phyloP scores from a whole-genome alignment of 1,139 yeast genomes.

The Eremothecium gossypii region DNA sequence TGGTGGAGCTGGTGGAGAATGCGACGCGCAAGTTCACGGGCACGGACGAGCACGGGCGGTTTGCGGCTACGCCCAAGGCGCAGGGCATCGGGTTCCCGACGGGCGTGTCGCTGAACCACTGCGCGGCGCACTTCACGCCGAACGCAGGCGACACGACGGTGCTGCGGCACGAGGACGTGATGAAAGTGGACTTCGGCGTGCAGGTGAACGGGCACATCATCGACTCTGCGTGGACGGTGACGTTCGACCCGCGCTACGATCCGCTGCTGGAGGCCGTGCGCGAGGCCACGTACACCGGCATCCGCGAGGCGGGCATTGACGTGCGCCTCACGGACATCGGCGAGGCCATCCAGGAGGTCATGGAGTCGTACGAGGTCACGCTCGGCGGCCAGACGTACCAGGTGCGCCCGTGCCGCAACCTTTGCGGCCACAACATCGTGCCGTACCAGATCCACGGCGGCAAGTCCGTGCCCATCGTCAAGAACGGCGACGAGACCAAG shows the following conservation, averaged over 20 bases:
- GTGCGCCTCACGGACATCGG: constrained; percentile 94
- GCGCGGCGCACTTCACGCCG: constrained; percentile 98
- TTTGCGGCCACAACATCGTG: constrained; percentile 88
- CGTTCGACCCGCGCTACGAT: constrained; percentile 81
- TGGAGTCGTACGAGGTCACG: constrained; percentile 94
- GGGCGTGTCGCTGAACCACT: constrained; percentile 84
- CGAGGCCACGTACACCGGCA: constrained; percentile 92
- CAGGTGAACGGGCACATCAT: constrained; percentile 94
- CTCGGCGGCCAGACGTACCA: constrained; percentile 79
- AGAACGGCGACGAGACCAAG: constrained; percentile 86
- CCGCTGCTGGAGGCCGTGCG: constrained; percentile 70
- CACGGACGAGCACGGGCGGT: constrained; percentile 38
- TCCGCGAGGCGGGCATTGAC: constrained; percentile 89
- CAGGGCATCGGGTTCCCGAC: constrained; percentile 98
- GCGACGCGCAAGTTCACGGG: constrained; percentile 69
- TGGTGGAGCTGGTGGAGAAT: constrained; percentile 84
- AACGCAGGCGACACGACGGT: constrained; percentile 87
- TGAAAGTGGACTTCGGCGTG: constrained; percentile 96
- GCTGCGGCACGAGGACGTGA: constrained; percentile 75
- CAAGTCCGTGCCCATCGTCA: constrained; percentile 91
- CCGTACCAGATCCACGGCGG: constrained; percentile 87
- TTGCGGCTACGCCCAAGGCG: constrained; percentile 30
- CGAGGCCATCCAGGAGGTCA: constrained; percentile 89
- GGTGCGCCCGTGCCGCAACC: constrained; percentile 79
- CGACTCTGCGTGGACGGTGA: constrained; percentile 90